phyloP scores from a whole-genome alignment of 2,329 filamentous ascomycete genomes.

The Pseudocercospora ulei region DNA sequence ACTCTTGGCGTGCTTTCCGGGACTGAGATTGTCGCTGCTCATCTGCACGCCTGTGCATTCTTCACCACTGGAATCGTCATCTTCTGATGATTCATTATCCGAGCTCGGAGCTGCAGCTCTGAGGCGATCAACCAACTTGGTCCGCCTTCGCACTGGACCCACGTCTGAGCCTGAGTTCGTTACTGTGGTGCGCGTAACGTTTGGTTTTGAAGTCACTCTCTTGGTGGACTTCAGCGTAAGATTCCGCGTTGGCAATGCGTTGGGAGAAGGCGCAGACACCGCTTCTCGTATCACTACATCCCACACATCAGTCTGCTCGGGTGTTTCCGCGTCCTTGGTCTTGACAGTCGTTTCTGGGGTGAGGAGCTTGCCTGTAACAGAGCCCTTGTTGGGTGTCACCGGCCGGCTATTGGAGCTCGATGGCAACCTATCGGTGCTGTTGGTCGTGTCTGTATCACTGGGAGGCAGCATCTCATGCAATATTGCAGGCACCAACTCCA shows the following conservation, averaged over 20 bases:
- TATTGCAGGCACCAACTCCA: conserved; percentile 28
- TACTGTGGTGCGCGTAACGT: conserved; percentile 12
- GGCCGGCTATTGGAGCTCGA: conserved; percentile 17
- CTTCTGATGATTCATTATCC: conserved; percentile 20
- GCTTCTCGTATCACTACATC: conserved; percentile 26
- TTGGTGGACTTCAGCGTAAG: conserved; percentile 20
- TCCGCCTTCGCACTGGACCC: conserved; percentile 19
- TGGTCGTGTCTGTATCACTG: conserved; percentile 22
- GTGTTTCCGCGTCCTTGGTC: conserved; percentile 22
- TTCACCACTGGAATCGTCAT: conserved; percentile 19
- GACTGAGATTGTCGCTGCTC: conserved; percentile 12
- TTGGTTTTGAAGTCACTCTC: conserved; percentile 6
- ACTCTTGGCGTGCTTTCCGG: conserved; percentile 4
- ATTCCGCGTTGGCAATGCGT: conserved; percentile 23
- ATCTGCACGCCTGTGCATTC: conserved; percentile 20
- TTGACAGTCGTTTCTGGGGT: conserved; percentile 19
- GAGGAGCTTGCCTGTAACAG: conserved; percentile 1
- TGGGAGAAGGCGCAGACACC: conserved; percentile 21
- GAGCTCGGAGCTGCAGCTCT: conserved; percentile 28
- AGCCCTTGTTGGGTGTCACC: conserved; percentile 20
- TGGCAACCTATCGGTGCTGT: conserved; percentile 18
- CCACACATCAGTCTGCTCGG: conserved; percentile 32
- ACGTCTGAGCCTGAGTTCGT: conserved; percentile 26
- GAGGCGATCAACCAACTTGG: conserved; percentile 31
- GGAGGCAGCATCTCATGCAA: conserved; percentile 28